A percentile compares a stretch with the other conserved stretches of the same genome.
phyloP scores from a whole-genome alignment of 495 filamentous ascomycete genomes.

The Xylaria cubensis region DNA sequence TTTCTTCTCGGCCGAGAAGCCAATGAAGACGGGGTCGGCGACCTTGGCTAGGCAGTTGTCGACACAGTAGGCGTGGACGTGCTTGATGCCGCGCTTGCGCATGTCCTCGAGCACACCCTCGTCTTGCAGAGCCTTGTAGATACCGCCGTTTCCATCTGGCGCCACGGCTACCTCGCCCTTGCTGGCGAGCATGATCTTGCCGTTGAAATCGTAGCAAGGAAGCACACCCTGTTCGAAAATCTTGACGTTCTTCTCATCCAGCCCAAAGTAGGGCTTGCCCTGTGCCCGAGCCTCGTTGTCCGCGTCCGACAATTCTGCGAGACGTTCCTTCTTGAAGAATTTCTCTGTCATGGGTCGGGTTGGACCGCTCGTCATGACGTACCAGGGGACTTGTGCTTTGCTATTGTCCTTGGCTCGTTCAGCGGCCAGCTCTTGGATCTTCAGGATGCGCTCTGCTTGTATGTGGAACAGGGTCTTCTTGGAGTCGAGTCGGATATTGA shows the following conservation, averaged over 20 bases:
- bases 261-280: slow-evolving; percentile 73
- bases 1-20: slow-evolving; percentile 85
- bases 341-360: slow-evolving; percentile 89
- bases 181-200: slow-evolving; percentile 92
- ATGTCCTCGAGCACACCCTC: slow-evolving; percentile 88
- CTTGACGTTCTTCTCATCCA: slow-evolving; percentile 81
- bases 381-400: slow-evolving; percentile 88
- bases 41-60: slow-evolving; percentile 99
- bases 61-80: slow-evolving; percentile 97
- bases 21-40: slow-evolving; percentile 93
- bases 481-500: slow-evolving; percentile 90
- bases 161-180: slow-evolving; percentile 95
- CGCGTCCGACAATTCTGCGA: slow-evolving; percentile 38
- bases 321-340: slow-evolving; percentile 84
- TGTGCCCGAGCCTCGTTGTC: slow-evolving; percentile 36
- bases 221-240: slow-evolving; percentile 98
- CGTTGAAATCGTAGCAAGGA: slow-evolving; percentile 96
- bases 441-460: slow-evolving; percentile 90
- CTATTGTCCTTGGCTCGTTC: slow-evolving; percentile 66
- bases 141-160: slow-evolving; percentile 97
- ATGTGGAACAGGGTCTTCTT: slow-evolving; percentile 96
- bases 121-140: slow-evolving; percentile 89
- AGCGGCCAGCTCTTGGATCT: slow-evolving; percentile 82
- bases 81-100: slow-evolving; percentile 85
- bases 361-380: slow-evolving; percentile 99